Evolutionary conservation across 805 yeast species (phyloP), one percentile per base, ranked within the genome.

Genomic region (Ogataea sp.): DNA sequence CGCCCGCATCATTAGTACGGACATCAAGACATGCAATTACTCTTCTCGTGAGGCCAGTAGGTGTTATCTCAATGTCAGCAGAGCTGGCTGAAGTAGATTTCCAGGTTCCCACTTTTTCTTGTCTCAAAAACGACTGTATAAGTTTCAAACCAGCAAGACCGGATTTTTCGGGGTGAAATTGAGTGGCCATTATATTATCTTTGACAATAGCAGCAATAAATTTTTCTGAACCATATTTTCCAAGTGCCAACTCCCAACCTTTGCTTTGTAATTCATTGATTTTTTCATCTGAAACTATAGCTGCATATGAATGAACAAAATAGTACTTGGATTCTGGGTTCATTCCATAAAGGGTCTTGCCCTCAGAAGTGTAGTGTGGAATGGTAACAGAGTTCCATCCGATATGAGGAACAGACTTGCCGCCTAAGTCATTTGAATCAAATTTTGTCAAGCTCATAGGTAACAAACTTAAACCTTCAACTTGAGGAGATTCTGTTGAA

Each of bases 91-190:
- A 18, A 2, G 48, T 36, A 28, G 9, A 15, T 6, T n/a, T n/a
- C n/a, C n/a, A n/a, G n/a, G n/a, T n/a, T n/a, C n/a, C 50, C 23
- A 58, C 32, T 43, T 62, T 66, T 9, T 60, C 52, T 21, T 71
- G 72, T 29, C 70, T 70, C 49, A 93, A 65, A 56, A 93, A 93
- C 21, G 84, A 74, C 42, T 72, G 71, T 42, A 93, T 72, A 9
- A 90, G 77, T 44, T 74, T 72, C 34, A 93, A 66, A 36, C 99
- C 99, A 4, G 96, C 95, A 18, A 67, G 56, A 11, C 98, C 98
- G 3, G 96, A 86, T 60, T 93, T 93, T 57, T 93, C 99, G n/a
- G 99, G 99, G 62, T 93, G 99, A 61, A 93, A 93, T 60, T 93
- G 99, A 1, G 97, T 93, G 32, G 97, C 96, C 62, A 93, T 85